Base-by-base conservation (phyloP, 345 rosid species). In the Melastoma malabathricum region DNA sequence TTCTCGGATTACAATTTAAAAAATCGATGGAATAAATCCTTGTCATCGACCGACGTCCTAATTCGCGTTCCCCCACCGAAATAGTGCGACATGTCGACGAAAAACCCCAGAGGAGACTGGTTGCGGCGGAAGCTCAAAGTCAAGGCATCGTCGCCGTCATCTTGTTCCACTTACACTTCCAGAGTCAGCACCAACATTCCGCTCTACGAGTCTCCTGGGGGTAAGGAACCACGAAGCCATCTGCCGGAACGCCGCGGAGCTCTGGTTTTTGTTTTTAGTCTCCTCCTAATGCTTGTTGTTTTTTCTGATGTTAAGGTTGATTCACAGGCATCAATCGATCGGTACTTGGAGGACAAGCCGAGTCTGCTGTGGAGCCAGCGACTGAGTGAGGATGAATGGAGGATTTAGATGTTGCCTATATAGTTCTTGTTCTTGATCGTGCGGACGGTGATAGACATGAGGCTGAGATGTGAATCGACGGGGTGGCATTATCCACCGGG, bases 361-460 rank as follows among this genome's bases (percentile, higher is more conserved):
- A 63, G 82, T 84, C 43, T 86, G 50, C 59, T 63, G 1, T 78
- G 95, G 68, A 82, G 92, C 48, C 70, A 61, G 19, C 75, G 63
- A 47, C 76, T 86, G 23, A 84, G 74, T 51, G 69, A 84, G 96
- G 94, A 86, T 49, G 80, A 80, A 43, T 86, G 98, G 92, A 90
- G 94, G 53, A 74, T 82, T 60, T 82, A 73, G 73, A 90, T 86
- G 94, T 72, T 86, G 68, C 98, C 98, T 6, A 75, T 84, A 55
- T 68, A 70, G 20, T 84, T 83, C 59, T 61, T 83, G 59, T 79
- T 82, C 59, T 66, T 82, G 9, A 84, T 83, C 0, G 94, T 80
- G n/a, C 65, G 80, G 74, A 89, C 98, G 12, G 78, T 71, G 5
- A 83, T 84, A 2, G 98, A 90, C 67, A 77, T 86, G 94, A 72